A percentile compares a stretch with the other conserved stretches of the same genome.
Conservation (phyloP, 2,329 filamentous ascomycete genomes). For the Penicillium sumatraense region DNA sequence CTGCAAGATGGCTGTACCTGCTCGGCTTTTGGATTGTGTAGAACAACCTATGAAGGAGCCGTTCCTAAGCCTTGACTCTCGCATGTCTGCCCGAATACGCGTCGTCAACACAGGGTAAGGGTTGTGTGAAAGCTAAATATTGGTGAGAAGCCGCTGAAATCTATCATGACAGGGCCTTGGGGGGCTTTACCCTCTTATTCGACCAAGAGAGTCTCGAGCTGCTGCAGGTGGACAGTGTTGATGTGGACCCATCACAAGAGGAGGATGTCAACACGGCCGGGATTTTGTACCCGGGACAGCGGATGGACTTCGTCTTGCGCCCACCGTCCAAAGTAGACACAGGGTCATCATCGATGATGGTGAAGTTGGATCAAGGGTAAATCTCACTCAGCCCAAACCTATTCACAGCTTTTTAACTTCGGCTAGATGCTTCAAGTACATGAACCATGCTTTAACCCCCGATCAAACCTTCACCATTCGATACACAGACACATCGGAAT, state of each 20-base stretch:
- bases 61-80: conserved; percentile 28
- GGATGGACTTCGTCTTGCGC: conserved; percentile 47
- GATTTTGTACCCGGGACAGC: conserved; percentile 50
- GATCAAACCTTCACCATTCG: conserved; percentile 44
- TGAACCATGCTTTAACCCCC: conserved; percentile 47
- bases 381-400: neutral
- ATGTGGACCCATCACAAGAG: conserved; percentile 29
- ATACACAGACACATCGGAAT: conserved; percentile 4
- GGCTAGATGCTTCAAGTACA: conserved; percentile 49
- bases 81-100: conserved; percentile 41
- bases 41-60: conserved; percentile 28
- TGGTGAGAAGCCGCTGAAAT: conserved; percentile 6
- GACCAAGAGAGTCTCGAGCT: conserved; percentile 35
- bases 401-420: neutral
- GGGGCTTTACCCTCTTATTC: conserved; percentile 44
- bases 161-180: conserved; percentile 38
- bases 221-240: conserved; percentile 48
- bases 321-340: conserved; percentile 13
- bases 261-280: conserved; percentile 40
- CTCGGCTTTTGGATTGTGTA: conserved; percentile 51
- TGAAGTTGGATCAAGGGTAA: conserved; percentile 45
- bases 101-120: conserved; percentile 51
- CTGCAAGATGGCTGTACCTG: conserved; percentile 52
- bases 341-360: conserved; percentile 29
- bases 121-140: neutral